Conservation (phyloP, 768 basidiomycete genomes). For the Lactarius trivialis region DNA sequence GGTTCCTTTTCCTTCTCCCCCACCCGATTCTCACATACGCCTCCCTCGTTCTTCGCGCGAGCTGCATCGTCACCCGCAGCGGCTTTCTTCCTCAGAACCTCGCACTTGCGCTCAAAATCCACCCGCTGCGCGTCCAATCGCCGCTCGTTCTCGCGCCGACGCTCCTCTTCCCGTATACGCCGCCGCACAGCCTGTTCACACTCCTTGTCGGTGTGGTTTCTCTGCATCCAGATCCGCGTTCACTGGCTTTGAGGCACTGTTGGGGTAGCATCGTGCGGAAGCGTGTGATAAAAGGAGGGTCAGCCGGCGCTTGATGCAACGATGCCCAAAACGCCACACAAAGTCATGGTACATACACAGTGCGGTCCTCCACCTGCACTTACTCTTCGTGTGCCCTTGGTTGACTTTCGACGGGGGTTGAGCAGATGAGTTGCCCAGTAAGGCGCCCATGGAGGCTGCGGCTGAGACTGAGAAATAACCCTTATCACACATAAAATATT, state of each 20-base stretch:
- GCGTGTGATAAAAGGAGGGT: not conserved
- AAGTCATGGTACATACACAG: too few species aligned
- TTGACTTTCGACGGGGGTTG: too few species aligned
- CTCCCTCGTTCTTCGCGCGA: not conserved
- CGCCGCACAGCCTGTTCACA: too few species aligned
- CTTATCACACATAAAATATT: too few species aligned
- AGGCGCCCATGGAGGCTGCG: too few species aligned
- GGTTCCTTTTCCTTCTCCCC: not conserved
- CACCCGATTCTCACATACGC: not conserved
- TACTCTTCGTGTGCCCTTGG: too few species aligned
- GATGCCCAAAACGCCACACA: not conserved
- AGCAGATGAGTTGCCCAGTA: too few species aligned
- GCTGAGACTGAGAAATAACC: too few species aligned
- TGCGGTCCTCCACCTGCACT: too few species aligned
- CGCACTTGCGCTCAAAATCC: slow-evolving; percentile 1
- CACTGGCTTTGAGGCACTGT: not conserved
- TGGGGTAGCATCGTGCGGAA: not conserved
- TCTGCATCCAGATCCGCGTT: not conserved
- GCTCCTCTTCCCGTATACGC: not conserved
- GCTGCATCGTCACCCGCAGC: not conserved
- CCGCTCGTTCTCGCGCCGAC: not conserved
- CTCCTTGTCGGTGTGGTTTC: not conserved
- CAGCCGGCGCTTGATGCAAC: not conserved
- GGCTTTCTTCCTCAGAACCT: slow-evolving; percentile 1
- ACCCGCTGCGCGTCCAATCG: slow-evolving; percentile 9